phyloP scores from a whole-genome alignment of 1,284 basidiomycete species.

The Meripilus lineatus region DNA sequence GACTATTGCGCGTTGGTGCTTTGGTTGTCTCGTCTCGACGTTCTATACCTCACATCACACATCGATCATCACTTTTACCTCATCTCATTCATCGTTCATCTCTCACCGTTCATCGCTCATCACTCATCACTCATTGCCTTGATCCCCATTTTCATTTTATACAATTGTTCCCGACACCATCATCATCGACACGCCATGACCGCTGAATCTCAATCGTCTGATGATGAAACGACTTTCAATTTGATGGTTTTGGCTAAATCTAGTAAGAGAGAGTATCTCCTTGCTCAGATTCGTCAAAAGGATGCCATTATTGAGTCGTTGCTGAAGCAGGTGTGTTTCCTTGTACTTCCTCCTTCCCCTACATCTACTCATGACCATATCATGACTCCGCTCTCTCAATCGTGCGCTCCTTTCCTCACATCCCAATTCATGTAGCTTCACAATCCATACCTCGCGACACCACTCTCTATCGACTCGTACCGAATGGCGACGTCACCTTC shows the following conservation, averaged over 20 bases:
- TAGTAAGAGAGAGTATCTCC: slow-evolving; percentile 77
- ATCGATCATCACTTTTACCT: too few relatives aligned
- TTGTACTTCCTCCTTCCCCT: neutral
- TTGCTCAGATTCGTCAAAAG: slow-evolving; percentile 78
- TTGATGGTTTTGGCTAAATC: slow-evolving; percentile 28
- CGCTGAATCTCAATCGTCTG: slow-evolving; percentile 5
- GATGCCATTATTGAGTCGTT: slow-evolving; percentile 78
- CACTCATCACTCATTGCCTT: slow-evolving; percentile 1
- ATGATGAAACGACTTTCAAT: slow-evolving; percentile 24
- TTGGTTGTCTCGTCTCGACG: too few relatives aligned
- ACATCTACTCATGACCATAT: too few relatives aligned
- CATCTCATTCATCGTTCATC: neutral
- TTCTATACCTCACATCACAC: too few relatives aligned
- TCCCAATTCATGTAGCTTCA: slow-evolving; percentile 69
- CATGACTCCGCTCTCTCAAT: too few relatives aligned
- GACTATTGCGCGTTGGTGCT: too few relatives aligned
- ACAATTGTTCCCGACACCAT: neutral
- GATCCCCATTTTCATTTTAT: slow-evolving; percentile 3
- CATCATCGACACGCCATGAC: slow-evolving; percentile 1
- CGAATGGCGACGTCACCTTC: slow-evolving; percentile 68
- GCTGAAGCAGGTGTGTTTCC: slow-evolving; percentile 59
- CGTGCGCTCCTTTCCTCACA: neutral
- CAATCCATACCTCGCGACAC: slow-evolving; percentile 73
- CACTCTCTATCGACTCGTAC: slow-evolving; percentile 71
- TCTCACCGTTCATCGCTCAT: neutral